phyloP scores from a whole-genome alignment of 2,329 filamentous ascomycete genomes.

The Diaporthe citrichinensis region DNA sequence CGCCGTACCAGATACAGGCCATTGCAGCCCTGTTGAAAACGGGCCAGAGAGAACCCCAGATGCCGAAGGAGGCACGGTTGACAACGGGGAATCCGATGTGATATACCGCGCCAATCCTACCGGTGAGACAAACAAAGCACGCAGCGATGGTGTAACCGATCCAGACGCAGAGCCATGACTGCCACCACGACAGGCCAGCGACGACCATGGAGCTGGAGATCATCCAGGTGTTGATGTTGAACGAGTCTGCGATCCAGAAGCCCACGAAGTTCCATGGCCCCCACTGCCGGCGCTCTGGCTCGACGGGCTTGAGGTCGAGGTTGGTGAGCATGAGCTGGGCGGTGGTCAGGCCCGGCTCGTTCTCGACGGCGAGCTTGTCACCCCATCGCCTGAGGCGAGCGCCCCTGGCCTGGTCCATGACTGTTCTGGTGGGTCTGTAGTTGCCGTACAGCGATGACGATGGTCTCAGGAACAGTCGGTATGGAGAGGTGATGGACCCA shows the following conservation, averaged over 20 bases:
- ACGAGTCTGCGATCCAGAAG: slow-evolving; percentile 88
- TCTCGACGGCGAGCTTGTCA: slow-evolving; percentile 78
- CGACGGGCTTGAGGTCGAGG: slow-evolving; percentile 85
- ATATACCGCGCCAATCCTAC: slow-evolving; percentile 87
- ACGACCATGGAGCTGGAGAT: slow-evolving; percentile 88
- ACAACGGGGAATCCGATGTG: slow-evolving; percentile 92
- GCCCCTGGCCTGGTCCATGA: slow-evolving; percentile 52
- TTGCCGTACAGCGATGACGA: not conserved
- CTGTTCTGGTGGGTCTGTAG: slow-evolving; percentile 36
- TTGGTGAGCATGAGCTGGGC: slow-evolving; percentile 91
- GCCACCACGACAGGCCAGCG: slow-evolving; percentile 88
- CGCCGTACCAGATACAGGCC: slow-evolving; percentile 89
- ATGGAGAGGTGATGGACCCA: slow-evolving; percentile 32
- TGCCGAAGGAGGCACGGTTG: slow-evolving; percentile 83
- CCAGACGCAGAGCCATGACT: slow-evolving; percentile 91
- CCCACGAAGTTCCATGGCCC: slow-evolving; percentile 88
- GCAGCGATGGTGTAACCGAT: slow-evolving; percentile 85
- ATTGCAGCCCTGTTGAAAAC: slow-evolving; percentile 91
- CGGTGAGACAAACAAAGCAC: slow-evolving; percentile 81
- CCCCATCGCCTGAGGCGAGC: slow-evolving; percentile 58
- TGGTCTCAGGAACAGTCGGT: slow-evolving; percentile 9
- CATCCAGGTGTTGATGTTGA: slow-evolving; percentile 97
- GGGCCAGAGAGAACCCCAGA: slow-evolving; percentile 92
- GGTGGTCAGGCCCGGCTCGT: slow-evolving; percentile 82
- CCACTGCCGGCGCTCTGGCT: slow-evolving; percentile 86